Conservation (phyloP, 257 asterid genomes). For the Petunia axillaris region DNA sequence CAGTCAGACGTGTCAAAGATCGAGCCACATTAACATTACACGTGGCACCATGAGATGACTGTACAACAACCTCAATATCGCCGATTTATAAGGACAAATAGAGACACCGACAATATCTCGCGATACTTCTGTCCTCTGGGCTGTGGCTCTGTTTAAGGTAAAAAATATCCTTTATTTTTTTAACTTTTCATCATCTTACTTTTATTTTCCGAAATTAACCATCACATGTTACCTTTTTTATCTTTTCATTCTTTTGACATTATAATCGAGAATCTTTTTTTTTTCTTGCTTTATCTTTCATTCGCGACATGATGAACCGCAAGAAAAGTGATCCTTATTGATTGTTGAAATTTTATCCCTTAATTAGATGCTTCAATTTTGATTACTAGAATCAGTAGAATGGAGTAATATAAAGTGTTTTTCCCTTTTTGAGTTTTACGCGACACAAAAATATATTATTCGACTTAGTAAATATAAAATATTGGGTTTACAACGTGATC, state of each 20-base stretch:
- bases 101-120: conserved; percentile 60
- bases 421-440: no score
- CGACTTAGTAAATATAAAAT: no score
- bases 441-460: no score
- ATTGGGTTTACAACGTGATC: no score
- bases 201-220: no score
- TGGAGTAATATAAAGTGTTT: no score
- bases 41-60: conserved; percentile 40
- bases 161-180: neutral
- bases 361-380: no score
- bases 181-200: neutral
- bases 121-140: conserved; percentile 26
- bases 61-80: conserved; percentile 37
- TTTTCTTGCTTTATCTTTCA: neutral
- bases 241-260: neutral
- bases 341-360: no score
- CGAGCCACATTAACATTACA: conserved; percentile 1
- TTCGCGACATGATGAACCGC: no score
- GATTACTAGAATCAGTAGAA: no score
- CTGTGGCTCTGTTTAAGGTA: no score
- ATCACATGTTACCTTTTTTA: neutral
- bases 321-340: no score
- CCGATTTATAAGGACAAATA: conserved; percentile 8
- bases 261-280: neutral
- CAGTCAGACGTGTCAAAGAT: conserved; percentile 45